Conservation (phyloP, 306 rosid genomes). For the Cucurbita ficifolia region DNA sequence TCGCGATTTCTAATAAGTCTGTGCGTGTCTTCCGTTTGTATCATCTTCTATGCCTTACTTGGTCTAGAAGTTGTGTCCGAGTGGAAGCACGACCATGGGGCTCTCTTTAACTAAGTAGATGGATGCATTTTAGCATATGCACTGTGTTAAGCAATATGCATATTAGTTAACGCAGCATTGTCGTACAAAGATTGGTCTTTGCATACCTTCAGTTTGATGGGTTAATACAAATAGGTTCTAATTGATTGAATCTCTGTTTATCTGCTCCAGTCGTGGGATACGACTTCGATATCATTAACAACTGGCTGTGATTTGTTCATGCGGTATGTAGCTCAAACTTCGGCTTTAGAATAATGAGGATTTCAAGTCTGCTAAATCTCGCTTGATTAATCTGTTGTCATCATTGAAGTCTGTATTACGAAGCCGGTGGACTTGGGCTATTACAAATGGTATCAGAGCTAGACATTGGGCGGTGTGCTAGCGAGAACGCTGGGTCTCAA, state of each 20-base stretch:
- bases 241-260: neutral
- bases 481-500: no score
- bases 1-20: neutral
- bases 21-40: neutral
- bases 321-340: conserved; percentile 82
- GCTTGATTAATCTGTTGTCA: conserved; percentile 51
- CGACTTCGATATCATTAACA: conserved; percentile 80
- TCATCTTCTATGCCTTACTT: neutral
- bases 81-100: neutral
- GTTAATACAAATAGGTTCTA: no score
- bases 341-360: conserved; percentile 88
- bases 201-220: neutral
- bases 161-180: neutral
- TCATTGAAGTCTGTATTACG: neutral
- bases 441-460: no score
- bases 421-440: no score
- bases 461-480: no score
- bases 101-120: neutral
- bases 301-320: conserved; percentile 87
- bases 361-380: conserved; percentile 71
- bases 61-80: neutral
- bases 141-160: neutral
- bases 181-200: neutral
- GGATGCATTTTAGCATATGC: neutral
- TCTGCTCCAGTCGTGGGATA: conserved; percentile 61